Evolutionary conservation across 2,329 filamentous ascomycete genomes (phyloP), one percentile per base, ranked within the genome.

Genomic region (Aspergillus fischeri): DNA sequence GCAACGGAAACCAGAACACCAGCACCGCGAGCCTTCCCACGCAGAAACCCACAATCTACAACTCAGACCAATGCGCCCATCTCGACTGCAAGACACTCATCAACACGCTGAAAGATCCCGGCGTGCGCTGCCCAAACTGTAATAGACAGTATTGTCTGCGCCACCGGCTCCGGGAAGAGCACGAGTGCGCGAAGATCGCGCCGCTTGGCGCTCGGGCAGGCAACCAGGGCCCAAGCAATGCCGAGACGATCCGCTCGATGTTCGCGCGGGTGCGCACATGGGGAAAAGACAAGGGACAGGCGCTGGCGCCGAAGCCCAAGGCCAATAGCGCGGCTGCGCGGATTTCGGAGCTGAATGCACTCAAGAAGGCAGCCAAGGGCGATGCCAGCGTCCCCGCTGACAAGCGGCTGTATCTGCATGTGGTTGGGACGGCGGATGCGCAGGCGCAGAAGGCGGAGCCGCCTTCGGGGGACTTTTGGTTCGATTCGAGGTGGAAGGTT

Each of bases 361-460:
- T 99, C 45, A 97, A 96, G 78, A 89, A 88, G 71, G 86, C 83
- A 0, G 93, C 94, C 2, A 97, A 96, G 77, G 95, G 95, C 1
- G 93, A 97, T 63, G 86, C 86, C 9, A 93, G 91, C 67, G 75
- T 97, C 0, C 81, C 91, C 0, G 73, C 80, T 0, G 91, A 96
- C 62, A 96, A 95, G 78, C 80, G 94, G n/a, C 77, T 99, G 1
- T 97, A 97, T 70, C 70, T 99, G 0, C 87, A 90, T 70, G 90
- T 97, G 20, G 93, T 97, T 71, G 94, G 93, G 0, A 91, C 92
- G 67, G 90, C 90, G 9, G 90, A 91, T 67, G 95, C 91, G 0
- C 88, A 92, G 1, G 95, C 91, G 0, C 88, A 92, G 1, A 89
- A 86, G 53, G 86, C 89, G 6, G 96, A 96, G 73, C 86, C 90